Conservation (phyloP, 225 moss, liverwort and hornwort genomes). For the Antitrichia curtipendula region DNA sequence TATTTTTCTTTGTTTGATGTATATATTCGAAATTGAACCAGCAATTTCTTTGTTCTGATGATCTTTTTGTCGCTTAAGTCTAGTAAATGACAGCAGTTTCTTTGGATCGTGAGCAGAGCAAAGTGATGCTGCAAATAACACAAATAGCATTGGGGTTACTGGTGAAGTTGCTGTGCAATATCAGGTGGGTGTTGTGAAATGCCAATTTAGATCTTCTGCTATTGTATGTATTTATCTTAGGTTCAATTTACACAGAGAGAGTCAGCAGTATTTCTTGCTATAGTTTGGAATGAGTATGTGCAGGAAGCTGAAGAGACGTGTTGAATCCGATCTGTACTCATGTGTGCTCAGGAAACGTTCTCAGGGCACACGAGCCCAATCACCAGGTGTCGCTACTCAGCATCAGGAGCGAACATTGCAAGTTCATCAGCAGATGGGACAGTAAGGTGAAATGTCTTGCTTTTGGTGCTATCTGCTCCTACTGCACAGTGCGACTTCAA, state of each 20-base stretch:
- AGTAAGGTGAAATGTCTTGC: constrained; percentile 52
- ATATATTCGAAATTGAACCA: background rate
- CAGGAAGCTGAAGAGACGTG: background rate
- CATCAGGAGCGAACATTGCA: constrained; percentile 77
- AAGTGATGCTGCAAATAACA: constrained; percentile 12
- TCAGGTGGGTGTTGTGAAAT: constrained; percentile 75
- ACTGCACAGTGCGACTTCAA: background rate
- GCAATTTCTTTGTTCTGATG: background rate
- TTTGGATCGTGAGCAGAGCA: constrained; percentile 16
- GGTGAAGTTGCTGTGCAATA: constrained; percentile 62
- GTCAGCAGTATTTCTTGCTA: background rate
- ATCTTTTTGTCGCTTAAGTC: background rate
- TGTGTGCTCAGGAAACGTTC: constrained; percentile 59
- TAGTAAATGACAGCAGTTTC: background rate
- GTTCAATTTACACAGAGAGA: background rate
- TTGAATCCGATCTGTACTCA: background rate
- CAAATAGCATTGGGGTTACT: constrained; percentile 11
- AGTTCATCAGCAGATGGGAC: constrained; percentile 89
- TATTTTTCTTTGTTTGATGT: background rate
- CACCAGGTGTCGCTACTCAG: constrained; percentile 77
- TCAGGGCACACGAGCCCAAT: constrained; percentile 82
- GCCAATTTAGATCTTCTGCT: background rate
- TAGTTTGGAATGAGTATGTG: background rate
- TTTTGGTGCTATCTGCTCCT: background rate
- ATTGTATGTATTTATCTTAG: background rate